A percentile compares a stretch with the other conserved stretches of the same genome.
Evolutionary conservation across 495 filamentous ascomycete genomes (phyloP).

Genomic region (Podospora pseudopauciseta): DNA sequence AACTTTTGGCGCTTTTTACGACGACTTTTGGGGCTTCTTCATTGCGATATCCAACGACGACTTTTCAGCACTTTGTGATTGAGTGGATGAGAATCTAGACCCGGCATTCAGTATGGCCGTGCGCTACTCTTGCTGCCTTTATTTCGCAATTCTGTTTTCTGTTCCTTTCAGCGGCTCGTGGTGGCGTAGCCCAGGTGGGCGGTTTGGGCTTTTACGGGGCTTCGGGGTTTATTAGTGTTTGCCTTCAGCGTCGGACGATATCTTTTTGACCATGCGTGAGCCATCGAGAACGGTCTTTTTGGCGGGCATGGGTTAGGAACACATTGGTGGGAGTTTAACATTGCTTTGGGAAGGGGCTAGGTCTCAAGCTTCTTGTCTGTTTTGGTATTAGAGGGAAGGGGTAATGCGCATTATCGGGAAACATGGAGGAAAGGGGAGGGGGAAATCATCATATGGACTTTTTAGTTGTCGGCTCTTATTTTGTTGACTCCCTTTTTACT

Average conservation of each 20-base stretch:
- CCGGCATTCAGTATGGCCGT: not conserved
- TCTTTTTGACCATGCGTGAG: not conserved
- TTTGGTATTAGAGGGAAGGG: too few relatives aligned
- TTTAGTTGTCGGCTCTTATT: not conserved
- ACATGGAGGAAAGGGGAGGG: not conserved
- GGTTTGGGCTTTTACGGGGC: not conserved
- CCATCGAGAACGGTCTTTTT: not conserved
- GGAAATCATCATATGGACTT: not conserved
- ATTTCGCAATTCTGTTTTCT: not conserved
- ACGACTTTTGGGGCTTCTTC: too few relatives aligned
- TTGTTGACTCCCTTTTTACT: not conserved
- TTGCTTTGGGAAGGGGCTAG: not conserved
- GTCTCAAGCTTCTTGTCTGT: too few relatives aligned
- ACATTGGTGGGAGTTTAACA: conserved; percentile 17
- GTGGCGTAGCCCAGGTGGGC: not conserved
- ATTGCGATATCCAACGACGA: too few relatives aligned
- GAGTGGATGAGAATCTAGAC: not conserved
- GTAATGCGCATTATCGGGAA: not conserved
- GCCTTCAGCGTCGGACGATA: not conserved
- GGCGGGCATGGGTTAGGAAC: not conserved
- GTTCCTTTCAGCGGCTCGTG: not conserved
- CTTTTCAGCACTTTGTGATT: not conserved
- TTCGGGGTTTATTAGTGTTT: not conserved
- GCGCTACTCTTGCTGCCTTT: not conserved
- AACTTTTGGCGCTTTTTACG: too few relatives aligned